phyloP scores from a whole-genome alignment of 257 asterid genomes.

The Lavandula angustifolia region DNA sequence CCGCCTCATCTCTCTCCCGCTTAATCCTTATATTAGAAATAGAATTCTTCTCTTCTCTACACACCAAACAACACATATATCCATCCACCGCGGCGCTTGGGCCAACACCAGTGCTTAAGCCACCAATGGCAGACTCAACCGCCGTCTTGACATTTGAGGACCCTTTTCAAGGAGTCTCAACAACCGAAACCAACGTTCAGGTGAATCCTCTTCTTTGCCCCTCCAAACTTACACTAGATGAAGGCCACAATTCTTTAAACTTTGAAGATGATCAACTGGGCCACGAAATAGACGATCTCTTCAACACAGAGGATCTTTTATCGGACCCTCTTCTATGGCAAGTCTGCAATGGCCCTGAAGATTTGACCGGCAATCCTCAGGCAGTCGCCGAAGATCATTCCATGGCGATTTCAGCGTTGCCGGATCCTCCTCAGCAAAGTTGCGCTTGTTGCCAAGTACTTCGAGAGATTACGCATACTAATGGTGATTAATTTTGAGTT shows the following conservation, averaged over 20 bases:
- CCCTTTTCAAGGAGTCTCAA: slow-evolving; percentile 30
- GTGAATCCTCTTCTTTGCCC: slow-evolving; percentile 31
- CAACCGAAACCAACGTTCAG: slow-evolving; percentile 30
- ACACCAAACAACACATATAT: background rate
- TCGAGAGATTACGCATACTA: slow-evolving; percentile 63
- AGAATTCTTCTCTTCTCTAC: background rate
- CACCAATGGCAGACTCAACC: slow-evolving; percentile 37
- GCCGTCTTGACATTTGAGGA: slow-evolving; percentile 29
- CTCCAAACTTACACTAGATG: background rate
- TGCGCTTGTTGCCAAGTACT: slow-evolving; percentile 65
- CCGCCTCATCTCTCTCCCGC: no score
- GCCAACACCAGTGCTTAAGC: background rate
- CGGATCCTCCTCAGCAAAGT: slow-evolving; percentile 36
- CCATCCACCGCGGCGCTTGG: slow-evolving; percentile 50
- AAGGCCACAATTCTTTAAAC: background rate
- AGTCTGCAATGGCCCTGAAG: slow-evolving; percentile 33
- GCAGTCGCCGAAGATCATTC: slow-evolving; percentile 25
- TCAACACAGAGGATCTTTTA: slow-evolving; percentile 38
- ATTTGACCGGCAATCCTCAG: slow-evolving; percentile 9
- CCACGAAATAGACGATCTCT: slow-evolving; percentile 3
- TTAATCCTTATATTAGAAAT: no score
- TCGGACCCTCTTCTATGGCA: slow-evolving; percentile 43
- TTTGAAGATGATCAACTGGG: slow-evolving; percentile 7
- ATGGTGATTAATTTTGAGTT: slow-evolving; percentile 44
- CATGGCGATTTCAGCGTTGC: slow-evolving; percentile 28